Evolutionary conservation across 2,329 filamentous ascomycete species (phyloP), one percentile per base, ranked within the genome.

Genomic region (Alternaria arbusti): DNA sequence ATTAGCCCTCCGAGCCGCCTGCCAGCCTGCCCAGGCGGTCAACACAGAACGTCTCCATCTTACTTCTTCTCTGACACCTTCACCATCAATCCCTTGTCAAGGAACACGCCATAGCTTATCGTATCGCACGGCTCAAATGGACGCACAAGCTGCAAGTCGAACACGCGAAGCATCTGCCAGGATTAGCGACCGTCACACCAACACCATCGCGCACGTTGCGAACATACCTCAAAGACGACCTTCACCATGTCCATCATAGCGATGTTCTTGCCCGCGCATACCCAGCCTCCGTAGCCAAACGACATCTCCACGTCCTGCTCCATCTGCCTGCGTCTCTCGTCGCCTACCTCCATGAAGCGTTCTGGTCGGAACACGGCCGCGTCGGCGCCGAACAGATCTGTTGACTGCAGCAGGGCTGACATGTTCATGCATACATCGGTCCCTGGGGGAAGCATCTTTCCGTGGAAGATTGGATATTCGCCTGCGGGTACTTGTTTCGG

Each of bases 401-500:
- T 44, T 6, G 56, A 58, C 23, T 32, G 54, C 15, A 47, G 43
- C 43, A 57, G 28, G 20, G 54, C 30, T 5, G 54, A 47, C 26
- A 30, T 47, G 11, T 57, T 57, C 43, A 47, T 57, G 43, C 54
- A 57, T 23, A 57, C 20, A 32, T 11, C 25, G 15, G 54, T 57
- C 7, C 54, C 54, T n/a, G 54, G 40, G 8, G 54, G 54, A 12
- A 57, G 43, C 17, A 36, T 23, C 5, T 30, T 47, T 11, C n/a
- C 54, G 26, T 47, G 54, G 23, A 47, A 57, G 26, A 22, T 22
- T 30, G 25, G 43, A n/a, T 26, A 50, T 28, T 32, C 54, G 17
- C 26, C 15, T 6, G 57, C 46, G 2, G 64, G 64, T 12, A 68
- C 66, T 7, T 40, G 30, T 22, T 63, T 61, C 6, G 50, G 55